phyloP scores from a whole-genome alignment of 768 basidiomycete genomes.

The Tricholomella constricta region DNA sequence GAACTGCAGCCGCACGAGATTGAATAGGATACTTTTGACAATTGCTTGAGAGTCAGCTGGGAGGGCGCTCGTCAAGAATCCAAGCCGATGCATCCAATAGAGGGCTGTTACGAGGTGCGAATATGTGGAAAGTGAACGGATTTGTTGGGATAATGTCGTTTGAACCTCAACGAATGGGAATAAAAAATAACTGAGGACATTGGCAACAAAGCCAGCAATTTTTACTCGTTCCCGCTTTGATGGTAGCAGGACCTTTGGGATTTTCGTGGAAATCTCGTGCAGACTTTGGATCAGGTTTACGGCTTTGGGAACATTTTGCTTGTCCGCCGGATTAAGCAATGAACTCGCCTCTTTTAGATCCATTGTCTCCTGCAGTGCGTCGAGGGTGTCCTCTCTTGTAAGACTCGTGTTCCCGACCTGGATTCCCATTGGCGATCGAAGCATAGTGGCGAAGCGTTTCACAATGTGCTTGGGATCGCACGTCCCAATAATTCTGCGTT shows the following conservation, averaged over 20 bases:
- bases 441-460: constrained; percentile 26
- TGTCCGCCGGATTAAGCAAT: constrained; percentile 19
- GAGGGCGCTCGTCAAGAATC: constrained; percentile 21
- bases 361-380: too few species aligned
- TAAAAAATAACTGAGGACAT: background rate
- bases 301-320: constrained; percentile 26
- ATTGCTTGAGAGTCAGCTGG: too few species aligned
- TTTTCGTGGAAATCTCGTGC: too few species aligned
- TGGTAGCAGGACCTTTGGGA: too few species aligned
- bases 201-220: background rate
- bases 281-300: constrained; percentile 19
- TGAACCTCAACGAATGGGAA: background rate
- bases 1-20: constrained; percentile 20
- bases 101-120: constrained; percentile 6
- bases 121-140: background rate
- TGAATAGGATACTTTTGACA: constrained; percentile 28
- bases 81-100: constrained; percentile 14
- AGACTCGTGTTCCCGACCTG: background rate
- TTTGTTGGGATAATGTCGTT: background rate
- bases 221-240: too few species aligned
- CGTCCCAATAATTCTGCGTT: constrained; percentile 17
- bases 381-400: too few species aligned
- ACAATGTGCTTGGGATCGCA: constrained; percentile 32
- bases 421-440: background rate
- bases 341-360: background rate